Evolutionary conservation across 2,329 filamentous ascomycete genomes (phyloP).

Genomic region (Cryphonectria japonica): DNA sequence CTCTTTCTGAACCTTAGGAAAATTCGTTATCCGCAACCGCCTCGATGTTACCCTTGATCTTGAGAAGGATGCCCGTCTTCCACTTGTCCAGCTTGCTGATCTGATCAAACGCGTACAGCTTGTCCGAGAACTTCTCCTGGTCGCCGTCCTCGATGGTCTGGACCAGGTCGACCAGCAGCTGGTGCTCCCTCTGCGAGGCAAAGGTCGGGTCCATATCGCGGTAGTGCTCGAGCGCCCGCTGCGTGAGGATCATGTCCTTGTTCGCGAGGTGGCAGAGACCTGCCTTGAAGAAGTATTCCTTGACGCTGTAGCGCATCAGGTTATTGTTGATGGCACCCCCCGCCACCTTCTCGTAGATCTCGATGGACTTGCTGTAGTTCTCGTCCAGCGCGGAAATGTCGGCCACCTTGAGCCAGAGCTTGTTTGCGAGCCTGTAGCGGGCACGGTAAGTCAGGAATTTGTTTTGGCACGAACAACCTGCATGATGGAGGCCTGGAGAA

Average conservation of each 20-base stretch:
- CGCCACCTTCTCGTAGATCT: slow-evolving; percentile 83
- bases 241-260: slow-evolving; percentile 75
- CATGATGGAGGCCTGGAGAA: too few relatives aligned
- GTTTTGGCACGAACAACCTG: not conserved
- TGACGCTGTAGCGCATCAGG: slow-evolving; percentile 90
- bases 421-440: slow-evolving; percentile 75
- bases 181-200: slow-evolving; percentile 75
- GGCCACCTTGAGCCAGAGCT: slow-evolving; percentile 89
- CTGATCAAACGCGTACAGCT: slow-evolving; percentile 87
- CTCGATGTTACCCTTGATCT: slow-evolving; percentile 84
- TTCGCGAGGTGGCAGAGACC: slow-evolving; percentile 84
- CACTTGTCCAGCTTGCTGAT: slow-evolving; percentile 94
- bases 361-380: slow-evolving; percentile 84
- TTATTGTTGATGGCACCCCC: slow-evolving; percentile 81
- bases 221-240: slow-evolving; percentile 82
- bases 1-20: slow-evolving; percentile 32
- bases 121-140: slow-evolving; percentile 82
- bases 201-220: slow-evolving; percentile 80
- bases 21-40: slow-evolving; percentile 45
- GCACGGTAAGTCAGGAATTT: not conserved
- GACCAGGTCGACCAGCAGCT: slow-evolving; percentile 77
- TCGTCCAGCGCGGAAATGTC: slow-evolving; percentile 81
- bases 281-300: slow-evolving; percentile 93
- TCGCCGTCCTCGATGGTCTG: slow-evolving; percentile 77
- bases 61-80: slow-evolving; percentile 86